A percentile compares a stretch with the other conserved stretches of the same genome.
phyloP scores from a whole-genome alignment of 495 filamentous ascomycete species.

The Mycothermus thermophilus region DNA sequence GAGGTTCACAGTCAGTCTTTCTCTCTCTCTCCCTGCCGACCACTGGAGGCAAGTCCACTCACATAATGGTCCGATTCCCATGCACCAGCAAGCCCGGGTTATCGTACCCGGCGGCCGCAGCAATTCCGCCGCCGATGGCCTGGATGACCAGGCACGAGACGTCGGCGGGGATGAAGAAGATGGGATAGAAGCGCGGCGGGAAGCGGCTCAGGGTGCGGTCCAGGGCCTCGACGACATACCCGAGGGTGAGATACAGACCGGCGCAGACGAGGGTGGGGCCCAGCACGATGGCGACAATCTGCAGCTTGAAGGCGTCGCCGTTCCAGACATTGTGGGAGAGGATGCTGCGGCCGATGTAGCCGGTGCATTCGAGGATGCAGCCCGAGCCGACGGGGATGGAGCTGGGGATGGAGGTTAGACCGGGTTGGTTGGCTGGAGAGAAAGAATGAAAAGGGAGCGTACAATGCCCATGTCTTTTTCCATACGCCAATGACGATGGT shows the following conservation, averaged over 20 bases:
- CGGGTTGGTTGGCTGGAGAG: too few species aligned
- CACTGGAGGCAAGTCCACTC: too few species aligned
- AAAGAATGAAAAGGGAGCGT: constrained; percentile 39
- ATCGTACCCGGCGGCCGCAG: constrained; percentile 34
- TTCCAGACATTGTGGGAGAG: constrained; percentile 50
- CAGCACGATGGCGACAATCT: constrained; percentile 54
- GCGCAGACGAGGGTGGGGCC: constrained; percentile 53
- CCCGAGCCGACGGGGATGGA: too few species aligned
- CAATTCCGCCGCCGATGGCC: constrained; percentile 51
- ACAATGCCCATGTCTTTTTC: constrained; percentile 51
- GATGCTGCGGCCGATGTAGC: constrained; percentile 48
- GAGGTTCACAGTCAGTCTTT: too few species aligned
- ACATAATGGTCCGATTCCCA: constrained; percentile 55
- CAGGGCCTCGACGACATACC: constrained; percentile 43
- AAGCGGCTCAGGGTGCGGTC: constrained; percentile 40
- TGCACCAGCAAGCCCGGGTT: constrained; percentile 19
- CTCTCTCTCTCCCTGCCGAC: too few species aligned
- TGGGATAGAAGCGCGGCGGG: constrained; percentile 46
- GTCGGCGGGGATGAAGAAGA: constrained; percentile 52
- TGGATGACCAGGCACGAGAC: constrained; percentile 49
- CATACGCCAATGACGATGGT: constrained; percentile 41
- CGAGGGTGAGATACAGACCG: constrained; percentile 52
- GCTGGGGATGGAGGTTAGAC: too few species aligned
- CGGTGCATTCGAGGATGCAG: too few species aligned
- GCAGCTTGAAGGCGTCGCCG: constrained; percentile 44